phyloP scores from a whole-genome alignment of 495 filamentous ascomycete genomes.

The Neurospora sublineolata region DNA sequence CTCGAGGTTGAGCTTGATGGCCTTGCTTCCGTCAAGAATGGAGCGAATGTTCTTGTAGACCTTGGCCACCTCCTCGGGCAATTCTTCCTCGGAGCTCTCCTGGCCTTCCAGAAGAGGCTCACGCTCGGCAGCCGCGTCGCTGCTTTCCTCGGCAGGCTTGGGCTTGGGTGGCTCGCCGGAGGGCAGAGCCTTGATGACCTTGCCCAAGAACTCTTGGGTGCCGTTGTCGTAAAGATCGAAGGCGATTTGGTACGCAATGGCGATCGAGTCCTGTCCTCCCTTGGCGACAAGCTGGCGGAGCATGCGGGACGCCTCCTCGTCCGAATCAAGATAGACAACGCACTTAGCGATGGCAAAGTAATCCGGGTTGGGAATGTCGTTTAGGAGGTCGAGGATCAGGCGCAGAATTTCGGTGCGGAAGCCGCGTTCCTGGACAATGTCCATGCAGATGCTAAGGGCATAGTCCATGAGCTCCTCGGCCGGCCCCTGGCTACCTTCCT shows the following conservation, averaged over 20 bases:
- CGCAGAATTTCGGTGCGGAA: conserved; percentile 71
- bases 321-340: conserved; percentile 89
- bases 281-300: conserved; percentile 69
- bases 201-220: conserved; percentile 90
- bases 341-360: conserved; percentile 98
- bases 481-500: conserved; percentile 40
- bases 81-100: conserved; percentile 26
- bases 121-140: conserved; percentile 36
- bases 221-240: conserved; percentile 98
- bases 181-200: conserved; percentile 72
- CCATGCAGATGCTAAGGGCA: conserved; percentile 91
- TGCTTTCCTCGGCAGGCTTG: conserved; percentile 35
- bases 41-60: conserved; percentile 69
- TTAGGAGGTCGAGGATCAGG: conserved; percentile 77
- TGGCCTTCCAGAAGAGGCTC: conserved; percentile 32
- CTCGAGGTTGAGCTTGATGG: conserved; percentile 85
- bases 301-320: conserved; percentile 81
- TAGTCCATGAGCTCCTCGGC: conserved; percentile 97
- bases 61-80: conserved; percentile 38
- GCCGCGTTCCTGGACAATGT: conserved; percentile 85
- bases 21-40: conserved; percentile 83
- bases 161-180: conserved; percentile 44
- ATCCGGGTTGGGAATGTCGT: conserved; percentile 79
- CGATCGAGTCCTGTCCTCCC: conserved; percentile 62
- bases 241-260: conserved; percentile 91